Evolutionary conservation across 2,329 filamentous ascomycete species (phyloP).

Genomic region (Lecanicillium sp.): DNA sequence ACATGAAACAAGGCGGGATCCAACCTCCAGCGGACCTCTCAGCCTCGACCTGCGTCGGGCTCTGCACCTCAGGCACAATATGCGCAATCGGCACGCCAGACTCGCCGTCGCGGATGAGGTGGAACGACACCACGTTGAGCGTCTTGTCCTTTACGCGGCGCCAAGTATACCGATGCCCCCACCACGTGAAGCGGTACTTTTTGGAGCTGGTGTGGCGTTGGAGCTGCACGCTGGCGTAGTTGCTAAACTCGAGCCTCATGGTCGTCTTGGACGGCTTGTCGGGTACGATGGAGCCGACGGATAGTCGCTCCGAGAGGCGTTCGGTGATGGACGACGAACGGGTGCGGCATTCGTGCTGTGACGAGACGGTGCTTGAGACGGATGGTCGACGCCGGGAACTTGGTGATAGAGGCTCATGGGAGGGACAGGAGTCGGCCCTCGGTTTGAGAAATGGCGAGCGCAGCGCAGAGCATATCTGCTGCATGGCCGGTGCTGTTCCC

Average conservation of each 20-base stretch:
- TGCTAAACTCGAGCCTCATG: constrained; percentile 90
- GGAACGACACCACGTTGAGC: constrained; percentile 63
- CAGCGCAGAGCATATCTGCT: too few species aligned
- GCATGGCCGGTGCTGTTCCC: too few species aligned
- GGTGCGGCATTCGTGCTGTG: too few species aligned
- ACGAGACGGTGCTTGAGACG: too few species aligned
- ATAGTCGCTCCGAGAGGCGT: constrained; percentile 12
- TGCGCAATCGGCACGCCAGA: constrained; percentile 62
- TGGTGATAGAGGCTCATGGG: too few species aligned
- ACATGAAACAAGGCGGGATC: constrained; percentile 85
- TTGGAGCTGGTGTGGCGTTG: constrained; percentile 60
- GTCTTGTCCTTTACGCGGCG: constrained; percentile 67
- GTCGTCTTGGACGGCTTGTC: constrained; percentile 56
- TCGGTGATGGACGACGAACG: too few species aligned
- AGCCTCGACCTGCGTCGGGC: constrained; percentile 58
- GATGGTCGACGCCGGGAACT: too few species aligned
- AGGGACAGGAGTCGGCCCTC: too few species aligned
- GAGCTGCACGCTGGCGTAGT: constrained; percentile 89
- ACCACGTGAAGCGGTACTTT: constrained; percentile 88
- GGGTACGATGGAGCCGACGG: constrained; percentile 22
- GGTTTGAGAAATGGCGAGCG: too few species aligned
- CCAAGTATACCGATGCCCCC: constrained; percentile 83
- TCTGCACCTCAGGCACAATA: constrained; percentile 73
- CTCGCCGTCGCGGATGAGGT: constrained; percentile 62
- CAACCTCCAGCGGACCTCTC: constrained; percentile 78